A percentile compares a stretch with the other conserved stretches of the same genome.
Evolutionary conservation across 1,284 basidiomycete genomes (phyloP).

Genomic region (Athelia psychrophila): DNA sequence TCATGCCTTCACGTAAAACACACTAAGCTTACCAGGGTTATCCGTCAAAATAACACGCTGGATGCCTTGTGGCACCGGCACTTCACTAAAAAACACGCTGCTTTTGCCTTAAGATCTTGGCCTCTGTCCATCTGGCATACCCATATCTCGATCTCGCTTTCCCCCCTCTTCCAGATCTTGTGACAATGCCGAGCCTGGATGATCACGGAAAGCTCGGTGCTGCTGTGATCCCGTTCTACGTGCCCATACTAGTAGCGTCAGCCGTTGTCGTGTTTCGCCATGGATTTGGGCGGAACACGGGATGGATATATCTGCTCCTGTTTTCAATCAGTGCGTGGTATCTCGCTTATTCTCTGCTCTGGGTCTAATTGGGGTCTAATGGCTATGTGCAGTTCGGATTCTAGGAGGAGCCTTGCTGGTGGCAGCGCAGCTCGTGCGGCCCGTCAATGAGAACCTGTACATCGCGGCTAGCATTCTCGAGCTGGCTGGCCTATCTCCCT

Average conservation of each 20-base stretch:
- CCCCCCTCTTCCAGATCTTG: too few species aligned
- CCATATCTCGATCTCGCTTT: too few species aligned
- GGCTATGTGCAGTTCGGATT: slow-evolving; percentile 46
- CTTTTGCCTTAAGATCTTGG: too few species aligned
- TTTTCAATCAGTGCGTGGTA: slow-evolving; percentile 43
- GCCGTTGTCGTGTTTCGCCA: slow-evolving; percentile 44
- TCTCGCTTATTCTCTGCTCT: slow-evolving; percentile 4
- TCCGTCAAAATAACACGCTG: too few species aligned
- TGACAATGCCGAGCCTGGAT: slow-evolving; percentile 36
- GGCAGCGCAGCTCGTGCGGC: slow-evolving; percentile 39
- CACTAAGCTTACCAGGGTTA: too few species aligned
- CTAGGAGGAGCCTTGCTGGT: slow-evolving; percentile 54
- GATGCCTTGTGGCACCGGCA: too few species aligned
- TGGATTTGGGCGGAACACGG: slow-evolving; percentile 51
- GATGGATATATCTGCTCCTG: slow-evolving; percentile 58
- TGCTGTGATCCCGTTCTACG: slow-evolving; percentile 52
- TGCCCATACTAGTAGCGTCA: slow-evolving; percentile 45
- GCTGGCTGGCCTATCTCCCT: slow-evolving; percentile 47
- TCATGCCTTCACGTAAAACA: too few species aligned
- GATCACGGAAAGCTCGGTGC: slow-evolving; percentile 52
- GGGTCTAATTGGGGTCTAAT: slow-evolving; percentile 9
- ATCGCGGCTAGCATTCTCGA: slow-evolving; percentile 55
- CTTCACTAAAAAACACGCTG: too few species aligned
- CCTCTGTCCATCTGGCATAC: too few species aligned
- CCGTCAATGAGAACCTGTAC: slow-evolving; percentile 38